Evolutionary conservation across 2,329 filamentous ascomycete genomes (phyloP), one percentile per base, ranked within the genome.

Genomic region (Colletotrichum limetticola): DNA sequence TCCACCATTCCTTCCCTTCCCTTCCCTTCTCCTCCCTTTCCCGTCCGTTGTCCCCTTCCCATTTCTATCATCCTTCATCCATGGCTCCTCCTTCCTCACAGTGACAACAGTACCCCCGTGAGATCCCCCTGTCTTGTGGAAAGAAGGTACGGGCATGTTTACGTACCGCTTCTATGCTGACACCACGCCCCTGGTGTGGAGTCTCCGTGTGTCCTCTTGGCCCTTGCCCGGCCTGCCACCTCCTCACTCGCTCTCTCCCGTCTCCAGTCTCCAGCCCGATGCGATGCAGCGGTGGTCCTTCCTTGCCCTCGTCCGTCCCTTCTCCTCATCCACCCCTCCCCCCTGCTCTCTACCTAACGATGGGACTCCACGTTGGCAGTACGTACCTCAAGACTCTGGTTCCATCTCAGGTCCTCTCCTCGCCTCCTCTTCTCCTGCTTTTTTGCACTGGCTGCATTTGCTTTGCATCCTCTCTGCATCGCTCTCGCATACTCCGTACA

Each of bases 141-240:
- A 69, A 56, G 65, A 59, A 55, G 37, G 66, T 35, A 30, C 28
- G 30, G 9, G 30, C 2, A 8, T 22, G n/a, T 22, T 22, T 22
- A 71, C 68, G 63, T 71, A 57, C 56, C 19, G 49, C 8, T 26
- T 4, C 42, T 24, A 6, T 8, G 9, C 28, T 35, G 3, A 16
- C 66, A 28, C 42, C 66, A 72, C 69, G 63, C 70, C 70, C 68
- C 42, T 30, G 69, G 68, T 64, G 68, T 71, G 62, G 59, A 12
- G 16, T 19, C 49, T 24, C 66, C n/a, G 14, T 46, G 5, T 19
- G 49, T 22, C 0, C 22, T 22, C 53, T 56, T n/a, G 24, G 24
- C 28, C 55, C 7, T 26, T 28, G 24, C 16, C 16, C n/a, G 4
- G n/a, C 24, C 16, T 11, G 19, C 46, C 49, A 9, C 24, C 22